Percentiles rank a stretch among this genome's conserved stretches.
Conservation (phyloP, 495 filamentous ascomycete genomes). For the Xylaria castorea region DNA sequence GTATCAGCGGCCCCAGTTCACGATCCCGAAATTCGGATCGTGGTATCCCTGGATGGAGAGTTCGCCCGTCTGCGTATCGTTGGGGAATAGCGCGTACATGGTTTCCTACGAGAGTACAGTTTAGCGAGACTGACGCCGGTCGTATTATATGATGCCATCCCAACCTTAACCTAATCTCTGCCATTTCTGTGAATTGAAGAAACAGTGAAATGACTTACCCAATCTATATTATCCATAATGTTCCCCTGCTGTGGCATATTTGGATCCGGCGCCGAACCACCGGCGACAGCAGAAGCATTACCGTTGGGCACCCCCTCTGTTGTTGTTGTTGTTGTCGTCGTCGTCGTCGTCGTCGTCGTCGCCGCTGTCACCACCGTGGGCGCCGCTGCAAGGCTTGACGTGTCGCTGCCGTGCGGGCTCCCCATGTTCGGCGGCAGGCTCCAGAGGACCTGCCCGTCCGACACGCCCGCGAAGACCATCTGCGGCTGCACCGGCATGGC, state of each 20-base stretch:
- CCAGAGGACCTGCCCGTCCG: slow-evolving; percentile 55
- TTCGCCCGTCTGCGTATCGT: slow-evolving; percentile 47
- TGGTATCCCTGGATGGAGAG: slow-evolving; percentile 43
- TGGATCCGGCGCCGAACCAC: not conserved
- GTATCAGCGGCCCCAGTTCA: slow-evolving; percentile 33
- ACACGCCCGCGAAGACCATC: slow-evolving; percentile 40
- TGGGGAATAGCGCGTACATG: slow-evolving; percentile 45
- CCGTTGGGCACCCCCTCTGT: too few relatives aligned
- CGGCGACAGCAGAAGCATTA: not conserved
- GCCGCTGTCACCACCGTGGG: not conserved
- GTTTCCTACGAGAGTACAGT: slow-evolving; percentile 32
- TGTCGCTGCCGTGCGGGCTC: slow-evolving; percentile 40
- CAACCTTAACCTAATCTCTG: not conserved
- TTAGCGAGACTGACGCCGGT: not conserved
- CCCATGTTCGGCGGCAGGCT: slow-evolving; percentile 44
- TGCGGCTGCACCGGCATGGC: slow-evolving; percentile 34
- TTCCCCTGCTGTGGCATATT: slow-evolving; percentile 28
- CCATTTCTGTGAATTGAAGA: not conserved
- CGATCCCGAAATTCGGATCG: slow-evolving; percentile 39
- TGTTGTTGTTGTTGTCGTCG: not conserved
- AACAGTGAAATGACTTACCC: slow-evolving; percentile 37
- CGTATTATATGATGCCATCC: not conserved
- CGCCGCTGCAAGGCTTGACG: slow-evolving; percentile 28
- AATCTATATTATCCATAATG: slow-evolving; percentile 46
- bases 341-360: not conserved